These are phyloP conservation scores for Inonotus hispidus DNA, from an alignment of 1,284 basidiomycete species.

Conservation along the genomic window DNA sequence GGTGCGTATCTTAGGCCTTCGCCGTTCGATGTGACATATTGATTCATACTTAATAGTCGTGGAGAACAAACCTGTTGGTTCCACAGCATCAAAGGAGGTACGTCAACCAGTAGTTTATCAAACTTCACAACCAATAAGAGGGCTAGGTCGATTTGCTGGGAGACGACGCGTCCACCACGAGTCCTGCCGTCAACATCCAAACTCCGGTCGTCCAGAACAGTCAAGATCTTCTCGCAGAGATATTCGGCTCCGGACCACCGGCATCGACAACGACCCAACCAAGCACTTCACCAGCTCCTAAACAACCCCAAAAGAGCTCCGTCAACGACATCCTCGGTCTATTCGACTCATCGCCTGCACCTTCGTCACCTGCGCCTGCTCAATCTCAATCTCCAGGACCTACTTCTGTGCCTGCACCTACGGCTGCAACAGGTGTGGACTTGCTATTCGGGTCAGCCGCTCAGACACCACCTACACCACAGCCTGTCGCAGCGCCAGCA, in stretches of 20 bases:
- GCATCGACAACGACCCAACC: conserved; percentile 29
- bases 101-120: not conserved
- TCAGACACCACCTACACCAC: conserved; percentile 25
- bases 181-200: conserved; percentile 32
- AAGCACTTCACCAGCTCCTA: conserved; percentile 34
- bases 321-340: conserved; percentile 91
- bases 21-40: not conserved
- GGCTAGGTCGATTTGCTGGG: conserved; percentile 66
- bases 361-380: conserved; percentile 28
- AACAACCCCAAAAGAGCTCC: conserved; percentile 49
- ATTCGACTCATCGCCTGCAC: conserved; percentile 54
- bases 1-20: conserved; percentile 42
- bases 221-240: conserved; percentile 88
- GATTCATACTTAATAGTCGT: conserved; percentile 53
- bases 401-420: conserved; percentile 22
- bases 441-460: conserved; percentile 12
- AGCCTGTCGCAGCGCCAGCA: conserved; percentile 31
- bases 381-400: conserved; percentile 17
- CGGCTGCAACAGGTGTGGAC: not conserved
- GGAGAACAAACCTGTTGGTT: conserved; percentile 91
- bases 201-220: conserved; percentile 58
- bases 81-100: conserved; percentile 76
- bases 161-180: conserved; percentile 52
- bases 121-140: not conserved
- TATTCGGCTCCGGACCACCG: conserved; percentile 67